Evolutionary conservation across 257 asterid genomes (phyloP).

Genomic region (Nicotiana knightiana): DNA sequence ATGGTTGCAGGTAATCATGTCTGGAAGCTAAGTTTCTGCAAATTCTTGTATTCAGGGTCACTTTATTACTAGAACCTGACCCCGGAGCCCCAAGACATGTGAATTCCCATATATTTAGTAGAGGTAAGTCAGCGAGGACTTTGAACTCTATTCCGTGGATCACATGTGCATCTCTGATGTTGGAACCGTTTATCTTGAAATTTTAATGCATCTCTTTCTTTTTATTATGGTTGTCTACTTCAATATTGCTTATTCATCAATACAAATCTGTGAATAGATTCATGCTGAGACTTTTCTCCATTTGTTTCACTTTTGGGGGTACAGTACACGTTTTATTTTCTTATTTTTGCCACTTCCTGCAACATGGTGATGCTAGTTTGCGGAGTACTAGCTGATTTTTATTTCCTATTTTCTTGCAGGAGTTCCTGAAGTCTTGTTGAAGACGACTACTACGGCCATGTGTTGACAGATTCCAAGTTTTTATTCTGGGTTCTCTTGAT

Average conservation of each 20-base stretch:
- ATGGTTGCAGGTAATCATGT: neutral
- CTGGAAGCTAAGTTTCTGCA: neutral
- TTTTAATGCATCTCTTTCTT: neutral
- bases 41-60: conserved; percentile 34
- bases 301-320: no score
- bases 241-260: neutral
- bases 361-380: neutral
- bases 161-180: neutral
- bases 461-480: conserved; percentile 23
- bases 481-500: conserved; percentile 10
- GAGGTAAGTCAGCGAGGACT: conserved; percentile 20
- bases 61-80: conserved; percentile 33
- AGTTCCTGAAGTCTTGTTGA: conserved; percentile 10
- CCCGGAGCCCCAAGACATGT: conserved; percentile 9
- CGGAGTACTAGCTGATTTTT: neutral
- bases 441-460: neutral
- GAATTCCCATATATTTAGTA: conserved; percentile 18
- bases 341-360: neutral
- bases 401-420: conserved; percentile 25
- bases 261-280: no score
- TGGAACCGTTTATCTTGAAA: neutral
- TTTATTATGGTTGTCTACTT: neutral
- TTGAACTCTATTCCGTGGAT: neutral
- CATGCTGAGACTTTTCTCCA: no score
- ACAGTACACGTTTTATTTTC: neutral